phyloP scores from a whole-genome alignment of 2,329 filamentous ascomycete species.

The Arachnomyces sp. region DNA sequence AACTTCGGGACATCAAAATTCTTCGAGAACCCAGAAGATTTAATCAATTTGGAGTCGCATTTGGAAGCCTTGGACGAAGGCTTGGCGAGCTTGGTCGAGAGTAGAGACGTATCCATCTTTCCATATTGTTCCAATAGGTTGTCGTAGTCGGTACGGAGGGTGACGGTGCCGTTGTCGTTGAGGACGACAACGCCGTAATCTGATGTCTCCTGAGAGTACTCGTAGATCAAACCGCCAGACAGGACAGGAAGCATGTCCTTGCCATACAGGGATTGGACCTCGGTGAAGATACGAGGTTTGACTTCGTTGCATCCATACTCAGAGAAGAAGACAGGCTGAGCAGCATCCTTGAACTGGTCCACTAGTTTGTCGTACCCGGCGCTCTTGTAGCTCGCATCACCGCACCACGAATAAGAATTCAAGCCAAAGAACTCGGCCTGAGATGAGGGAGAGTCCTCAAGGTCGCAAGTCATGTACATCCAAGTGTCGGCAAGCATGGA shows the following conservation, averaged over 20 bases:
- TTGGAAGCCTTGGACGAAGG: constrained; percentile 50
- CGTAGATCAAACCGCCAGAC: constrained; percentile 51
- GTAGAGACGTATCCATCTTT: constrained; percentile 61
- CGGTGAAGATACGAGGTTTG: constrained; percentile 50
- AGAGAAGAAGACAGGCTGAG: constrained; percentile 59
- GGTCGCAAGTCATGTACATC: constrained; percentile 54
- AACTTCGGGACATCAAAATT: constrained; percentile 70
- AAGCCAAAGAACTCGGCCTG: constrained; percentile 59
- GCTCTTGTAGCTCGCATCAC: constrained; percentile 47
- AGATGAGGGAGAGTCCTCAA: constrained; percentile 43
- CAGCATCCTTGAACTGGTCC: constrained; percentile 50
- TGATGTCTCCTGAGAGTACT: constrained; percentile 42
- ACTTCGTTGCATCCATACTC: constrained; percentile 60
- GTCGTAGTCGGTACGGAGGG: constrained; percentile 59
- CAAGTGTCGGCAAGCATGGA: constrained; percentile 53
- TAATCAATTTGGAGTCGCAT: constrained; percentile 63
- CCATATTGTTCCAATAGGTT: constrained; percentile 68
- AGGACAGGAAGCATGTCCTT: constrained; percentile 51
- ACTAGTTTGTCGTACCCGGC: constrained; percentile 52
- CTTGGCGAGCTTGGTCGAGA: constrained; percentile 54
- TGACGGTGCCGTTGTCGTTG: constrained; percentile 50
- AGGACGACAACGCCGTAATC: constrained; percentile 54
- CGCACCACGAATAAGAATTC: constrained; percentile 65
- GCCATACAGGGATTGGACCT: constrained; percentile 55
- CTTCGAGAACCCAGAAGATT: constrained; percentile 56